Evolutionary conservation across 805 yeast species (phyloP).

Genomic region (Saturnispora hagleri): DNA sequence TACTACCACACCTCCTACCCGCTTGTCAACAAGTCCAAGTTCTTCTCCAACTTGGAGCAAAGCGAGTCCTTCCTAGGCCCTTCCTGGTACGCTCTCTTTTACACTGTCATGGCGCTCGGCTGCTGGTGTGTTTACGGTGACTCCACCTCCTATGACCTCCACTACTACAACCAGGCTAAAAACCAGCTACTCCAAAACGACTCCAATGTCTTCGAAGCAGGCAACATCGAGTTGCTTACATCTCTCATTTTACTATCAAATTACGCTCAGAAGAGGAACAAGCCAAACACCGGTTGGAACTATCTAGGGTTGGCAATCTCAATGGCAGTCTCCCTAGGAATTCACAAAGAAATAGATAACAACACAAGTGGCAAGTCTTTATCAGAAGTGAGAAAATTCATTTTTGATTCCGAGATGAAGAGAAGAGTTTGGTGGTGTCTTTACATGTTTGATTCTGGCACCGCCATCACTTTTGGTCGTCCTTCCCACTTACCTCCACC

Average conservation of each 20-base stretch:
- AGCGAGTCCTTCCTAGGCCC: slow-evolving; percentile 14
- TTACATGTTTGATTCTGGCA: slow-evolving; percentile 53
- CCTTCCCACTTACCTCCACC: slow-evolving; percentile 46
- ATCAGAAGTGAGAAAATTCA: slow-evolving; percentile 24
- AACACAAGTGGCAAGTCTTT: slow-evolving; percentile 6
- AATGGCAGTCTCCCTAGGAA: slow-evolving; percentile 59
- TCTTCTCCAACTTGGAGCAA: slow-evolving; percentile 24
- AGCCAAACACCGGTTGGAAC: slow-evolving; percentile 63
- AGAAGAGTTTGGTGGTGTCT: slow-evolving; percentile 64
- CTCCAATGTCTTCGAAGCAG: slow-evolving; percentile 46
- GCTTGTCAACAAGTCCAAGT: slow-evolving; percentile 45
- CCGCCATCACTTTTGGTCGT: slow-evolving; percentile 56
- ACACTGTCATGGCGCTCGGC: slow-evolving; percentile 57
- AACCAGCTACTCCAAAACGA: slow-evolving; percentile 28
- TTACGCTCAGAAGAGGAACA: slow-evolving; percentile 55
- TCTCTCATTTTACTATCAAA: slow-evolving; percentile 47
- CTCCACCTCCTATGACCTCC: slow-evolving; percentile 39
- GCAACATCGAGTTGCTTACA: slow-evolving; percentile 45
- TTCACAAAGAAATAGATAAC: slow-evolving; percentile 41
- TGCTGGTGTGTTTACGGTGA: slow-evolving; percentile 59
- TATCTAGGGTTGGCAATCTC: slow-evolving; percentile 54
- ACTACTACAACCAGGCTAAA: slow-evolving; percentile 48
- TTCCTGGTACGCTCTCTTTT: slow-evolving; percentile 40
- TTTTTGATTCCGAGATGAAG: slow-evolving; percentile 43
- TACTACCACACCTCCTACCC: slow-evolving; percentile 58